Base-by-base conservation (phyloP, 805 yeast genomes). In the Starmerella roubikii region DNA sequence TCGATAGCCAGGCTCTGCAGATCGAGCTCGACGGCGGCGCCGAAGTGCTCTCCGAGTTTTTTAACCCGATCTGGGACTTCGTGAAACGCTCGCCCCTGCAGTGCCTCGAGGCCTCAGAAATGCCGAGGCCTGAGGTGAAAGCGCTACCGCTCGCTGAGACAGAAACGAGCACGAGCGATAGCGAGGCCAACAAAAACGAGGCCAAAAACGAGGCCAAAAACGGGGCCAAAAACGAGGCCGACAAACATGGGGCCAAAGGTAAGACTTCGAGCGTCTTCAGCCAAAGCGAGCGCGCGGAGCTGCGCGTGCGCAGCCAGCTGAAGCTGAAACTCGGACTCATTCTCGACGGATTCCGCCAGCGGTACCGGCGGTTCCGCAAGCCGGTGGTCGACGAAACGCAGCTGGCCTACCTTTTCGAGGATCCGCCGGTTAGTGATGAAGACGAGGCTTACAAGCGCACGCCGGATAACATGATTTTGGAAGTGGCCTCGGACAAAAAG, bases 341-440 rank as follows among this genome's bases (percentile, higher is more conserved):
- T 30, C 81, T 91, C 91, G 97, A 91, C 47, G 60, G 82, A 18
- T 80, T 88, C 64, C 85, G 86, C 55, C 74, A 66, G 41, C 68
- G 96, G 34, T 91, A 88, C 56, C 84, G 84, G 53, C 66, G 94
- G 40, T 91, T 91, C 64, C 78, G 77, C 52, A 91, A 86, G 53
- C 97, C 98, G 0, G 67, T 81, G 0, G 73, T 91, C 40, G 97
- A 88, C 41, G 95, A 85, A 46, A 62, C 68, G 15, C 64, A 68
- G 12, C 62, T 88, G 35, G 65, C 73, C 19, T 93, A 85, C 57
- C 61, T 91, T 33, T 88, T 88, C 60, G 93, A 82, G 43, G 58
- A 42, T 38, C 56, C 37, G 12, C 45, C 29, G 9, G 27, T 32
- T 7, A 24, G 21, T 6, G 35, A 11, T 5, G 19, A 19, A 5